A percentile compares a stretch with the other conserved stretches of the same genome.
Evolutionary conservation across 352 stramenopile genomes (phyloP).

Genomic region (Phytophthora tubulina): DNA sequence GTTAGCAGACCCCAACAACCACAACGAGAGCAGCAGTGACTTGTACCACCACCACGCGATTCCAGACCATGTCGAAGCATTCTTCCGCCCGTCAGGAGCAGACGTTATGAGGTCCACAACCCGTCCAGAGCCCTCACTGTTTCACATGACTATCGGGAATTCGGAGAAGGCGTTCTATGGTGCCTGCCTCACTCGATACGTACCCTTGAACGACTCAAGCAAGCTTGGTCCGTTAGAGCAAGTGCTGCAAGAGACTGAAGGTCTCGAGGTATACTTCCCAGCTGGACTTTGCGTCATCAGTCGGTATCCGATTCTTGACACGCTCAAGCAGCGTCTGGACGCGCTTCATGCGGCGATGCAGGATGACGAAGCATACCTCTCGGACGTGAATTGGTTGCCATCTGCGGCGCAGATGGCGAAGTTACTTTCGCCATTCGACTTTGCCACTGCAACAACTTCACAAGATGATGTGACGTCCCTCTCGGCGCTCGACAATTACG

Average conservation of each 20-base stretch:
- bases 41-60: constrained; percentile 81
- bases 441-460: constrained; percentile 40
- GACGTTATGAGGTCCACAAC: constrained; percentile 71
- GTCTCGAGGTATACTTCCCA: constrained; percentile 81
- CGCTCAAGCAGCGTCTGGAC: constrained; percentile 77
- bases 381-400: constrained; percentile 68
- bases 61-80: constrained; percentile 85
- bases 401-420: constrained; percentile 63
- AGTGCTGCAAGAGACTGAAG: constrained; percentile 84
- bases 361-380: constrained; percentile 63
- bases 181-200: constrained; percentile 84
- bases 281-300: constrained; percentile 85
- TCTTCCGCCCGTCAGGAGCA: constrained; percentile 73
- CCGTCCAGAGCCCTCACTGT: constrained; percentile 70
- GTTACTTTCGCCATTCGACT: constrained; percentile 77
- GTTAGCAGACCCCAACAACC: constrained; percentile 55
- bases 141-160: constrained; percentile 88
- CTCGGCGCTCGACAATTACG: constrained; percentile 63
- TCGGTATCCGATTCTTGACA: constrained; percentile 84
- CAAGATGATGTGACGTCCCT: constrained; percentile 46
- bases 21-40: constrained; percentile 61
- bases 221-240: constrained; percentile 80
- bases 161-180: constrained; percentile 86
- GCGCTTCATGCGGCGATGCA: constrained; percentile 69
- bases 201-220: constrained; percentile 69